Conservation (phyloP, 176 grass and related monocot genomes). For the Eremochloa ophiuroides region DNA sequence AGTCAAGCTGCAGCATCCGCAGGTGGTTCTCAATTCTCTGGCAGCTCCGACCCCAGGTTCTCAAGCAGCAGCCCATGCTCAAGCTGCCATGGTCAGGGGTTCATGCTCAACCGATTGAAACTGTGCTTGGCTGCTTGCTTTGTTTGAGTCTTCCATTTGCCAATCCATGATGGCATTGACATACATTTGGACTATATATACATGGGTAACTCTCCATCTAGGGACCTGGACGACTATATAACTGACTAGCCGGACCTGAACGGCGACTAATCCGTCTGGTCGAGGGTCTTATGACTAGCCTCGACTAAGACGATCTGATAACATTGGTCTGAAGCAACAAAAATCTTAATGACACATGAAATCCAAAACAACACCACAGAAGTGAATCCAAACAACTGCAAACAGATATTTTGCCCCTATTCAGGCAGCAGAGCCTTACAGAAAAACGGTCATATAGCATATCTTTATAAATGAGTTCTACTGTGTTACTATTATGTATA, state of each 20-base stretch:
- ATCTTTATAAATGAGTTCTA: neutral
- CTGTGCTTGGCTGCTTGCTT: too few species aligned
- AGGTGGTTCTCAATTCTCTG: neutral
- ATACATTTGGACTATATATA: neutral
- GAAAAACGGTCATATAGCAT: neutral
- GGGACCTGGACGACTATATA: neutral
- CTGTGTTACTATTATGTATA: neutral
- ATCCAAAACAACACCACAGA: neutral
- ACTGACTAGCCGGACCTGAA: neutral
- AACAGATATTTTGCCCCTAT: neutral
- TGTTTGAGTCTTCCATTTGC: too few species aligned
- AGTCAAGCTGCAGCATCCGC: neutral
- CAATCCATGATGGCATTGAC: neutral
- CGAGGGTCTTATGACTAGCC: neutral
- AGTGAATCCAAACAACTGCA: neutral
- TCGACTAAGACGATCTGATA: neutral
- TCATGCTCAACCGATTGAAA: too few species aligned
- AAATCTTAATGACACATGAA: neutral
- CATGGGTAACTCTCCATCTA: neutral
- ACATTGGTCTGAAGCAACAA: neutral
- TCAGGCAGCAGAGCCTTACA: neutral
- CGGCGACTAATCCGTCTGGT: neutral
- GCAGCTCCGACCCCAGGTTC: neutral
- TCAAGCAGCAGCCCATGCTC: neutral
- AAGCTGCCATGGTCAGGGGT: neutral